phyloP scores from a whole-genome alignment of 768 basidiomycete genomes.

The Russula abietina region DNA sequence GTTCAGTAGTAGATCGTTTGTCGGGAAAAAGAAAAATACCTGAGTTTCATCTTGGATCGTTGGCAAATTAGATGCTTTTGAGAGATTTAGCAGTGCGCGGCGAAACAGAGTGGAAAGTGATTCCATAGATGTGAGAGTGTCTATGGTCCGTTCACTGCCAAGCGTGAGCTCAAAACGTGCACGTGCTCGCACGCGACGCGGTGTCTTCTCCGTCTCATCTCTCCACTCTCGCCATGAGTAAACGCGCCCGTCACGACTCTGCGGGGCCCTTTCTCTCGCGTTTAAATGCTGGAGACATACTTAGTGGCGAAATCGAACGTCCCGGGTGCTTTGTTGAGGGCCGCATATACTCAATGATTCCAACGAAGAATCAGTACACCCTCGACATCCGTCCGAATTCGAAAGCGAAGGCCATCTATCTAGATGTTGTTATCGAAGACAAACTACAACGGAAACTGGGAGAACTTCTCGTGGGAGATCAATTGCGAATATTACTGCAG shows the following conservation, averaged over 20 bases:
- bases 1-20: not conserved
- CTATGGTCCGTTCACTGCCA: not conserved
- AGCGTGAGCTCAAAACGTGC: not conserved
- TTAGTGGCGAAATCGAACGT: not conserved
- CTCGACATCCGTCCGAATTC: conserved; percentile 9
- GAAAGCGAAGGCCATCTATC: conserved; percentile 2
- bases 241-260: conserved; percentile 8
- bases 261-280: not conserved
- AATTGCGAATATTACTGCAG: not conserved
- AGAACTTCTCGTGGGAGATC: conserved; percentile 11
- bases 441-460: conserved; percentile 10
- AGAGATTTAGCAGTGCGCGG: conserved; percentile 36
- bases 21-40: conserved; percentile 26
- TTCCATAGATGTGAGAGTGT: conserved; percentile 21
- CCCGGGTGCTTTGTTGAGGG: conserved; percentile 15
- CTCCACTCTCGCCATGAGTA: not conserved
- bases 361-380: conserved; percentile 4
- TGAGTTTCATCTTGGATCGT: conserved; percentile 43
- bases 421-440: conserved; percentile 3
- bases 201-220: no score
- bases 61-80: conserved; percentile 37
- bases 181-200: not conserved
- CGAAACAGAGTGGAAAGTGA: conserved; percentile 38
- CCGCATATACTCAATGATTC: not conserved
- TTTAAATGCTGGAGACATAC: conserved; percentile 4